A percentile compares a stretch with the other conserved stretches of the same genome.
phyloP scores from a whole-genome alignment of 805 yeast genomes.

The Ogataea thermomethanolica region DNA sequence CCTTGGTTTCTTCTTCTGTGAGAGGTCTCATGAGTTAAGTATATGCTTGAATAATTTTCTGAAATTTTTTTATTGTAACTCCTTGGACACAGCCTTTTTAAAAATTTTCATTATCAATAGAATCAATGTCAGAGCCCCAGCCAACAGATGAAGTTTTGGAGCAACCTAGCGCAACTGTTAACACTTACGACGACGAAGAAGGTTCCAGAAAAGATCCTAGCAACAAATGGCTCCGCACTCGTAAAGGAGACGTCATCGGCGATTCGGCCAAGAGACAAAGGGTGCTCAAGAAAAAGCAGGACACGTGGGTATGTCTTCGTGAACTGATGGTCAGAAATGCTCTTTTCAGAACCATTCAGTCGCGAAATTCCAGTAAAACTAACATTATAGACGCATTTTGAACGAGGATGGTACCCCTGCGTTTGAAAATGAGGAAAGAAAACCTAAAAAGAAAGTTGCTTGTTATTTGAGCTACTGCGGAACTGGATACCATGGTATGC shows the following conservation, averaged over 20 bases:
- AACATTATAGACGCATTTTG: slow-evolving; percentile 38
- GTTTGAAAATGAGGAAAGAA: slow-evolving; percentile 50
- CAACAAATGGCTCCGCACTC: slow-evolving; percentile 25
- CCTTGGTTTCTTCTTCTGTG: slow-evolving; percentile 95
- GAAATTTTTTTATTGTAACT: slow-evolving; percentile 5
- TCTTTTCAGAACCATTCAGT: not conserved
- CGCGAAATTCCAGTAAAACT: slow-evolving; percentile 1
- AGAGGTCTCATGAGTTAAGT: slow-evolving; percentile 71
- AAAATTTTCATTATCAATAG: slow-evolving; percentile 8
- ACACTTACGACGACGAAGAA: slow-evolving; percentile 11
- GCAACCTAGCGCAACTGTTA: slow-evolving; percentile 9
- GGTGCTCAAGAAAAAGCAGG: slow-evolving; percentile 31
- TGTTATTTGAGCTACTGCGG: slow-evolving; percentile 93
- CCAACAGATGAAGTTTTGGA: slow-evolving; percentile 6
- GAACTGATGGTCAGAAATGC: not conserved
- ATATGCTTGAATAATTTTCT: slow-evolving; percentile 2
- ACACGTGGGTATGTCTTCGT: slow-evolving; percentile 56
- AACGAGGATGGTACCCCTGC: slow-evolving; percentile 64
- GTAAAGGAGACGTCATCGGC: slow-evolving; percentile 28
- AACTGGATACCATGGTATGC: slow-evolving; percentile 96
- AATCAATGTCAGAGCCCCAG: slow-evolving; percentile 2
- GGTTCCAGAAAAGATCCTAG: slow-evolving; percentile 13
- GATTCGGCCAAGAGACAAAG: slow-evolving; percentile 30
- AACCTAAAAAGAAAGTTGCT: slow-evolving; percentile 88
- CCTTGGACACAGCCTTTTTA: slow-evolving; percentile 5